Evolutionary conservation across 306 rosid genomes (phyloP).

Genomic region (Senna tora): DNA sequence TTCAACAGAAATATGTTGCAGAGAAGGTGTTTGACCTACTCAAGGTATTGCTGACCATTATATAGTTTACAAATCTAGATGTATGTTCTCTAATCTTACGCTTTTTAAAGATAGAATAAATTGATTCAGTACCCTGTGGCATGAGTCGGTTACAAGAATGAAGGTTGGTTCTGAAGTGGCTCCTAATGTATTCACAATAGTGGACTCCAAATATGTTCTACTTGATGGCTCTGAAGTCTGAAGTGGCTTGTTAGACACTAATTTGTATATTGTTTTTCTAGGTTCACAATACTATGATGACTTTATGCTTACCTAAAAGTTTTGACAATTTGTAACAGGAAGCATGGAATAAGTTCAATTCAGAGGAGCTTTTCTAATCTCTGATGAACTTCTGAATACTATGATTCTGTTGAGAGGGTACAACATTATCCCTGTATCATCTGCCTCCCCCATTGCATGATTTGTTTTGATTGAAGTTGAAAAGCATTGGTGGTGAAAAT

Average conservation of each 20-base stretch:
- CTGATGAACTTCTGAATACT: conserved; percentile 36
- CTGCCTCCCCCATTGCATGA: conserved; percentile 27
- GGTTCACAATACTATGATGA: neutral
- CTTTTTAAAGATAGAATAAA: conserved; percentile 13
- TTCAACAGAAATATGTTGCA: conserved; percentile 92
- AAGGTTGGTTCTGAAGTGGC: conserved; percentile 2
- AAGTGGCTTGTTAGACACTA: neutral
- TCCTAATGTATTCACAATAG: neutral
- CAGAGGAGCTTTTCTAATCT: conserved; percentile 94
- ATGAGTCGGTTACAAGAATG: conserved; percentile 10
- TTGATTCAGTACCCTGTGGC: conserved; percentile 11
- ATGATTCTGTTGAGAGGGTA: conserved; percentile 35
- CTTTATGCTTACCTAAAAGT: conserved; percentile 25
- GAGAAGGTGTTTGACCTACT: conserved; percentile 97
- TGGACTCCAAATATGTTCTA: neutral
- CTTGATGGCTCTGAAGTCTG: neutral
- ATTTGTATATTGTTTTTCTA: neutral
- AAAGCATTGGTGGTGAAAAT: conserved; percentile 28
- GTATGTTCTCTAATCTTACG: conserved; percentile 9
- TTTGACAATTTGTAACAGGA: conserved; percentile 59
- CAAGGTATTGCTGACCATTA: conserved; percentile 59
- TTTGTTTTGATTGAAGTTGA: conserved; percentile 39
- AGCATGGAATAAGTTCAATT: conserved; percentile 97
- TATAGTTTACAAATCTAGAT: neutral
- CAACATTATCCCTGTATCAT: conserved; percentile 33